Base-by-base conservation (phyloP, 2,329 filamentous ascomycete genomes). In the Aureobasidium pullulans region DNA sequence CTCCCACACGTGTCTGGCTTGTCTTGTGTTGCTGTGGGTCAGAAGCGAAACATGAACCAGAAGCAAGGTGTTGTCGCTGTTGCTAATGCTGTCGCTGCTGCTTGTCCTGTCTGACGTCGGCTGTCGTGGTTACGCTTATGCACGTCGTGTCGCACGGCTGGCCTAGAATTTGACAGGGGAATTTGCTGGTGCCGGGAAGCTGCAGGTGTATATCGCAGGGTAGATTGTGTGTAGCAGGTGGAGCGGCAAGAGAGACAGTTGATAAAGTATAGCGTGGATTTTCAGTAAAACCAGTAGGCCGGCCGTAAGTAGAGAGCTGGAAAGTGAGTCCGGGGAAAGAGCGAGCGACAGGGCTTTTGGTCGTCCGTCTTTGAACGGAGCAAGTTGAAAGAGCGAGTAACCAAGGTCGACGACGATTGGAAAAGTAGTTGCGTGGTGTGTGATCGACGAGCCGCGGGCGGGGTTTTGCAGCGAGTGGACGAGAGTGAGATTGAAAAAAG, bases 121-220 rank as follows among this genome's bases (percentile, higher is more conserved):
- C n/a, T 57, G 54, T 57, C 36, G 54, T 57, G 54, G 37, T 42
- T 46, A 57, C 50, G 52, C 52, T 46, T 57, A 57, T 46, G 52
- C 52, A 57, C 52, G 52, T 36, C 40, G 52, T 36, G 52, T 57
- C 29, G 52, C 39, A 57, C 52, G 31, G 31, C 40, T 57, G 42
- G 52, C 11, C 49, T 31, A 37, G 49, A 40, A 53, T 42, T 19
- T n/a, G 36, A 44, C 31, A 46, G 39, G 52, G 40, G 40, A 46
- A 37, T 23, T 52, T 40, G 11, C 40, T 46, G 29, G 52, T 44
- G 52, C 34, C 40, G 52, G 52, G 36, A 31, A 32, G 40, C 52
- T 57, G 40, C 42, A 57, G 52, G 52, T 44, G 28, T 37, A 44
- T 57, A 46, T 34, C 9, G 11, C 9, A 23, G 11, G 29, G 42